phyloP scores from a whole-genome alignment of 1,284 basidiomycete genomes.

The Cutaneotrichosporon dermatis region DNA sequence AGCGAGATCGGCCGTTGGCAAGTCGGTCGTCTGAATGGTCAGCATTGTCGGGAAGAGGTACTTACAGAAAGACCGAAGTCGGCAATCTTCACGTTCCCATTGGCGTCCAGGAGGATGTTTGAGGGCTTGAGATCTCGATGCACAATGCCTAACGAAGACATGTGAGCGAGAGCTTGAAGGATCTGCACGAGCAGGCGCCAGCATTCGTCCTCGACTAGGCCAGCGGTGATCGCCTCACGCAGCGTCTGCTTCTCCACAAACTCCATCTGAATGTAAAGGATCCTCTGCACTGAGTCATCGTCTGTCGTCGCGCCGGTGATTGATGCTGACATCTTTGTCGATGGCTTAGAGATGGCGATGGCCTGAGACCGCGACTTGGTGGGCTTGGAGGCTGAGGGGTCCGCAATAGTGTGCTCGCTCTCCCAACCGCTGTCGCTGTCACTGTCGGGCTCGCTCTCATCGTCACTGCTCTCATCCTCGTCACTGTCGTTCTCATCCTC shows the following conservation, averaged over 20 bases:
- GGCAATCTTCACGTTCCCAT: conserved; percentile 88
- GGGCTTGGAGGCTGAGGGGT: conserved; percentile 27
- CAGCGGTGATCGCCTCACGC: conserved; percentile 68
- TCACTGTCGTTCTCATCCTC: conserved; percentile 32
- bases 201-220: conserved; percentile 72
- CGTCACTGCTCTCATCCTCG: conserved; percentile 7
- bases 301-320: conserved; percentile 33
- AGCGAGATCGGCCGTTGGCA: conserved; percentile 63
- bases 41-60: conserved; percentile 7
- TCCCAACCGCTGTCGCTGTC: conserved; percentile 28
- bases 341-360: conserved; percentile 12
- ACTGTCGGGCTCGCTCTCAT: conserved; percentile 20
- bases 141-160: conserved; percentile 81
- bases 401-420: conserved; percentile 27
- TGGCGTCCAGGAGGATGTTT: conserved; percentile 86
- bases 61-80: conserved; percentile 72
- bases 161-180: conserved; percentile 86
- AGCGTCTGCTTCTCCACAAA: conserved; percentile 48
- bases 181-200: conserved; percentile 90
- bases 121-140: conserved; percentile 90
- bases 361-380: conserved; percentile 1
- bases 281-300: conserved; percentile 34
- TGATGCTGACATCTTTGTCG: conserved; percentile 13
- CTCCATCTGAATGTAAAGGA: conserved; percentile 50
- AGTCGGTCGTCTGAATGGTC: conserved; percentile 59